Evolutionary conservation across 129 eudicot species (phyloP), one percentile per base, ranked within the genome.

Genomic region (Lonicera japonica): DNA sequence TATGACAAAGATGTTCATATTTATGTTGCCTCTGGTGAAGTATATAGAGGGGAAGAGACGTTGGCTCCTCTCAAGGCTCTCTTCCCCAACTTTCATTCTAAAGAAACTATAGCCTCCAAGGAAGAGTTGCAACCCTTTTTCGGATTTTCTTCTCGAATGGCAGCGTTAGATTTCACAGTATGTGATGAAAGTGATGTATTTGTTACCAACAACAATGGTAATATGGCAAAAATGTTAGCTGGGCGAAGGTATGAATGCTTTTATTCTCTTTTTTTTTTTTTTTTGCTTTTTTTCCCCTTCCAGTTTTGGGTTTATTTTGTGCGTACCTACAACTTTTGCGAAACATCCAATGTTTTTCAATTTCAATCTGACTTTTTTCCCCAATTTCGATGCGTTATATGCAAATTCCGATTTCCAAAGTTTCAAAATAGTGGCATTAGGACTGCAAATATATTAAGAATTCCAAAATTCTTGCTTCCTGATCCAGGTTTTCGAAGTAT

Each of bases 221-320:
- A 88, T 68, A 88, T 88, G 96, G 96, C 96, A 52, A 88, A 82
- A 65, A 88, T 88, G 22, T 70, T 88, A 66, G 96, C 96, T 8
- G 96, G 96, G 8, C 65, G 94, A 58, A 84, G 96, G 96, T 88
- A 74, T 54, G n/a, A n/a, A n/a, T n/a, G n/a, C n/a, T n/a, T 67
- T 21, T 64, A 12, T 2, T 10, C 5, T 11, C 16, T 43, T 10
- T 43, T 10, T 18, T 0, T 41, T 19, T 21, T 24, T 20, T 34
- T 18, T 24, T 14, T 22, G 25, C 50, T 43, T 43, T 43, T 29
- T 29, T 6, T 1, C 4, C 36, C n/a, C n/a, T n/a, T n/a, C 36
- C 36, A 29, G 36, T 29, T 29, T 29, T 29, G 36, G 36, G 36
- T 29, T 29, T 2, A 29, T 29, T 29, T 29, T 2, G 2, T 29